phyloP scores from a whole-genome alignment of 1,284 basidiomycete species.

The Ceratobasidium sp. region DNA sequence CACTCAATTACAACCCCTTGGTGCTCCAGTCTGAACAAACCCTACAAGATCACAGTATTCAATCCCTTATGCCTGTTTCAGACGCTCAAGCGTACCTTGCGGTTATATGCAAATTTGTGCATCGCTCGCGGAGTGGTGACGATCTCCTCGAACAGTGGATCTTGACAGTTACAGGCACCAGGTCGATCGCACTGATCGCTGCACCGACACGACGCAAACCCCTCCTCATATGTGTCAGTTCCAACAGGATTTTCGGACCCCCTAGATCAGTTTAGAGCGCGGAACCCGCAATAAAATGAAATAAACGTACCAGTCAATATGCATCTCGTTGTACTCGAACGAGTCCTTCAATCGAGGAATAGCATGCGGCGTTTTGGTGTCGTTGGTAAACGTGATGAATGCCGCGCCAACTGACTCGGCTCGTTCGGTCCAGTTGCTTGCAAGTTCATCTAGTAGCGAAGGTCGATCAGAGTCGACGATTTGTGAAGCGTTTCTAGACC shows the following conservation, averaged over 20 bases:
- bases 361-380: slow-evolving; percentile 14
- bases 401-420: slow-evolving; percentile 22
- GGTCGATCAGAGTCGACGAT: not conserved
- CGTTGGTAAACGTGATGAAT: slow-evolving; percentile 30
- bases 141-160: slow-evolving; percentile 7
- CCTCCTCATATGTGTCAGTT: not conserved
- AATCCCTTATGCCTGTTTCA: not conserved
- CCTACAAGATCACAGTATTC: not conserved
- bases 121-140: slow-evolving; percentile 10
- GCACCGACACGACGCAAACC: not conserved
- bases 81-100: slow-evolving; percentile 1
- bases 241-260: not conserved
- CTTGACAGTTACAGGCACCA: slow-evolving; percentile 26
- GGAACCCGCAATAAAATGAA: not conserved
- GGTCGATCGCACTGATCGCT: slow-evolving; percentile 20
- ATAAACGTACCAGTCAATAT: slow-evolving; percentile 21
- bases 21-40: slow-evolving; percentile 28
- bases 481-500: not conserved
- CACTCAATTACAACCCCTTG: slow-evolving; percentile 42
- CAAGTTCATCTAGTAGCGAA: not conserved
- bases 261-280: not conserved
- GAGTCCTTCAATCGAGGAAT: slow-evolving; percentile 19
- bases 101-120: slow-evolving; percentile 39
- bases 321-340: slow-evolving; percentile 42
- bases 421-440: slow-evolving; percentile 17